Conservation (phyloP, 768 basidiomycete genomes). For the Butyriboletus loyo region DNA sequence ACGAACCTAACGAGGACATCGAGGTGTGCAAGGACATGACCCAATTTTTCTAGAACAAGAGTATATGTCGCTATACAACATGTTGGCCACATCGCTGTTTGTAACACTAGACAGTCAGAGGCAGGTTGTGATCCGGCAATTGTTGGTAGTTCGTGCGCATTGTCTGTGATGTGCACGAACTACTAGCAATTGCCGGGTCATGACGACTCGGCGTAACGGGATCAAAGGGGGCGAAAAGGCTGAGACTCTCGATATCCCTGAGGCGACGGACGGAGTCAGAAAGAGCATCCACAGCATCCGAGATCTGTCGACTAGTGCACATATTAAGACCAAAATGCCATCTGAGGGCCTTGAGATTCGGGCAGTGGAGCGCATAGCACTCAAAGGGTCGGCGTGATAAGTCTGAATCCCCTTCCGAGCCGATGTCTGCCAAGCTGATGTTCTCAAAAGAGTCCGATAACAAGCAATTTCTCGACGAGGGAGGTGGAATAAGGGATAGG, state of each 20-base stretch:
- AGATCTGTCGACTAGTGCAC: background rate
- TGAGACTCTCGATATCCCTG: background rate
- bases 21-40: constrained; percentile 81
- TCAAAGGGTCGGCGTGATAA: too few relatives aligned
- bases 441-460: background rate
- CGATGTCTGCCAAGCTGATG: too few relatives aligned
- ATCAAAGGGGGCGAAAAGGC: background rate
- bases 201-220: too few relatives aligned
- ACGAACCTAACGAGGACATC: constrained; percentile 86
- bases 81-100: background rate
- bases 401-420: background rate
- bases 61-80: constrained; percentile 77
- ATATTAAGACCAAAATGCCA: background rate
- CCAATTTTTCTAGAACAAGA: constrained; percentile 80
- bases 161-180: too few relatives aligned
- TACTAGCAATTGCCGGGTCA: too few relatives aligned
- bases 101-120: constrained; percentile 44
- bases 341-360: background rate
- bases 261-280: background rate
- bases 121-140: too few relatives aligned
- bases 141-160: too few relatives aligned
- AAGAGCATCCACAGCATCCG: background rate
- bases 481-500: too few relatives aligned
- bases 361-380: background rate
- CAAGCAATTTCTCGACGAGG: background rate